A percentile compares a stretch with the other conserved stretches of the same genome.
Conservation (phyloP, 257 asterid species). For the Salvia hispanica region DNA sequence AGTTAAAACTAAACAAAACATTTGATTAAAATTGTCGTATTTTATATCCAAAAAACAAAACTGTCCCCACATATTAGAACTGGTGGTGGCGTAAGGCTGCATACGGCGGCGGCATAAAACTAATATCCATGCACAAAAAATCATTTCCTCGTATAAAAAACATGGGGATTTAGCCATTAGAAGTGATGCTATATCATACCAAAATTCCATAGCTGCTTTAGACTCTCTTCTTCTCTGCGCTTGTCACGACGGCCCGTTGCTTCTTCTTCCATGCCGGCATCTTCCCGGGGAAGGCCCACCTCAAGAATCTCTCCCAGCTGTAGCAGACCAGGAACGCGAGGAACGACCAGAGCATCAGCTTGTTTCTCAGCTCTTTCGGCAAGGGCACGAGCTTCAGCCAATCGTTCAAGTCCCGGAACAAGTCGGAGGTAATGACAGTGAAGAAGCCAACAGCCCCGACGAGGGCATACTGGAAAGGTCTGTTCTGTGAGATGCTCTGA, state of each 20-base stretch:
- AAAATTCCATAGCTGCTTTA: constrained; percentile 22
- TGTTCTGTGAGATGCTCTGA: constrained; percentile 86
- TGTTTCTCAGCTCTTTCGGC: constrained; percentile 76
- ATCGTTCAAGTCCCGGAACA: constrained; percentile 80
- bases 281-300: constrained; percentile 96
- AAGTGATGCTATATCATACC: not conserved
- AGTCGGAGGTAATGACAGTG: constrained; percentile 77
- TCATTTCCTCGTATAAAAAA: constrained; percentile 14
- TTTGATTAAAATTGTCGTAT: not conserved
- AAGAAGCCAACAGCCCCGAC: constrained; percentile 78
- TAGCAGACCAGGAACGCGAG: constrained; percentile 64
- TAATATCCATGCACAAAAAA: constrained; percentile 3
- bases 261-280: constrained; percentile 93
- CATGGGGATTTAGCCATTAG: constrained; percentile 18
- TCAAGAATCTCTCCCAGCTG: constrained; percentile 73
- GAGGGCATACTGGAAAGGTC: constrained; percentile 69
- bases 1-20: no score
- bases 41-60: constrained; percentile 21
- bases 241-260: constrained; percentile 61
- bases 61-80: constrained; percentile 20
- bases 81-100: not conserved
- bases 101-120: not conserved
- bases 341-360: constrained; percentile 80
- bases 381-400: constrained; percentile 83
- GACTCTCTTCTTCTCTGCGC: constrained; percentile 55